phyloP scores from a whole-genome alignment of 805 yeast species.

The Saccharomycopsis fibuligera region DNA sequence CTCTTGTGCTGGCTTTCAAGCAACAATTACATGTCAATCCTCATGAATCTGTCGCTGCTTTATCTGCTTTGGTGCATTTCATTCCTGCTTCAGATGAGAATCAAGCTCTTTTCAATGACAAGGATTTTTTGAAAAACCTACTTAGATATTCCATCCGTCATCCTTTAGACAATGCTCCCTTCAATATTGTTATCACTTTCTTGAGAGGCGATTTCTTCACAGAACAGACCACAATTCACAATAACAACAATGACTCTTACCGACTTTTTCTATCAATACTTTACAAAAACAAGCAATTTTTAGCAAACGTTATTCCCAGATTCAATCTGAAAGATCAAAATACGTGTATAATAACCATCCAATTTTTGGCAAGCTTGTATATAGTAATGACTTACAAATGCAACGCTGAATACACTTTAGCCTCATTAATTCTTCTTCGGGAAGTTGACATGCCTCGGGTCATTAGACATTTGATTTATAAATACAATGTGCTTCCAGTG shows the following conservation, averaged over 20 bases:
- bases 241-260: conserved; percentile 11
- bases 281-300: conserved; percentile 1
- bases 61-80: conserved; percentile 4
- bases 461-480: conserved; percentile 2
- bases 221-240: conserved; percentile 6
- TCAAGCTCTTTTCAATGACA: conserved; percentile 14
- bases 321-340: conserved; percentile 5
- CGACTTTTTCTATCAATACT: conserved; percentile 3
- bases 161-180: conserved; percentile 5
- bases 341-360: conserved; percentile 2
- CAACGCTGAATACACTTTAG: conserved; percentile 1
- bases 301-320: conserved; percentile 1
- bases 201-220: conserved; percentile 19
- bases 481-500: conserved; percentile 7
- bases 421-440: not conserved
- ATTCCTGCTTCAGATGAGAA: conserved; percentile 15
- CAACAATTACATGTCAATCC: not conserved
- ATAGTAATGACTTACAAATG: not conserved
- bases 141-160: conserved; percentile 5
- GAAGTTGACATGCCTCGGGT: conserved; percentile 1
- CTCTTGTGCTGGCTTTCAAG: not conserved
- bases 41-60: not conserved
- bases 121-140: conserved; percentile 4
- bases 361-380: conserved; percentile 5
- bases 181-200: conserved; percentile 10